A percentile compares a stretch with the other conserved stretches of the same genome.
Conservation (phyloP, 306 rosid species). For the Vigna mungo region DNA sequence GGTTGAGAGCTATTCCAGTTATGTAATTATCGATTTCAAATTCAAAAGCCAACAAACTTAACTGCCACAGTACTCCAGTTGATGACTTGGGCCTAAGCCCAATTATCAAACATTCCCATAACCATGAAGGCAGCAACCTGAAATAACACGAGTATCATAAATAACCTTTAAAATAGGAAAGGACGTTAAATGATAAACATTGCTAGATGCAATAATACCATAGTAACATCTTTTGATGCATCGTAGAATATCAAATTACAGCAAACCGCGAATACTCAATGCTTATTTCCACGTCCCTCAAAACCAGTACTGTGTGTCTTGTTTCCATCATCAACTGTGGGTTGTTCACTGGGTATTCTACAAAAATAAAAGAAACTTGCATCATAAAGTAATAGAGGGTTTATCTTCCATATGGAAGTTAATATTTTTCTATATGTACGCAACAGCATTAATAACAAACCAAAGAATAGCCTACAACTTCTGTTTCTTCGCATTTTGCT, state of each 20-base stretch:
- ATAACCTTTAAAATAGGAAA: constrained; percentile 50
- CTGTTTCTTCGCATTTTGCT: constrained; percentile 85
- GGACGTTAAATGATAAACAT: constrained; percentile 54
- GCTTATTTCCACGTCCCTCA: constrained; percentile 75
- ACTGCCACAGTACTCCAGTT: constrained; percentile 91
- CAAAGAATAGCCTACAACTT: constrained; percentile 64
- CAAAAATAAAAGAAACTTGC: constrained; percentile 27
- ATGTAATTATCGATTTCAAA: constrained; percentile 58
- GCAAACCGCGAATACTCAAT: constrained; percentile 54
- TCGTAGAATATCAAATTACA: constrained; percentile 44
- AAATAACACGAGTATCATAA: constrained; percentile 66
- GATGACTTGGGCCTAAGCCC: too few species aligned
- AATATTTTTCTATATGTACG: neutral
- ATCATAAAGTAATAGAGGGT: constrained; percentile 19
- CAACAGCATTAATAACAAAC: constrained; percentile 33
- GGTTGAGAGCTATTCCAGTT: constrained; percentile 55
- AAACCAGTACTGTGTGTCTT: constrained; percentile 55
- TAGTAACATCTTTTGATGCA: constrained; percentile 53
- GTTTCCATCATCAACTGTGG: constrained; percentile 70
- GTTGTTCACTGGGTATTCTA: constrained; percentile 67
- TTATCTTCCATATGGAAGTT: constrained; percentile 22
- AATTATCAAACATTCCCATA: constrained; percentile 66
- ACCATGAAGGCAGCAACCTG: constrained; percentile 89
- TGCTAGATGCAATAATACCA: constrained; percentile 63
- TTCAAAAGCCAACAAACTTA: constrained; percentile 87